Percentiles rank a stretch among this genome's conserved stretches.
These are phyloP conservation scores for Purshia tridentata DNA, from an alignment of 306 rosid species.

Conservation along the genomic window DNA sequence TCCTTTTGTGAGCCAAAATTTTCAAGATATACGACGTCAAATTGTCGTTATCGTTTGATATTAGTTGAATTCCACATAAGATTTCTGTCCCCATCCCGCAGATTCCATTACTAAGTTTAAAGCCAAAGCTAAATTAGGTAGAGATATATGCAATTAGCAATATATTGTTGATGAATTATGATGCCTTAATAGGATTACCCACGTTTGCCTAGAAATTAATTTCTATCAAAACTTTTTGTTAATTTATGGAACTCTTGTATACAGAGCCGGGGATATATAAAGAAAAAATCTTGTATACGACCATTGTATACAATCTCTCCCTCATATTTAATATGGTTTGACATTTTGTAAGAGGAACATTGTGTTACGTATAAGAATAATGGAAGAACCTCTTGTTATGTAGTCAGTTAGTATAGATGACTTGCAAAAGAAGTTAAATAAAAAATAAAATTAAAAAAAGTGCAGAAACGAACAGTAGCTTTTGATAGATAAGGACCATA, in stretches of 20 bases:
- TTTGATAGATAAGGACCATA: neutral
- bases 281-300: too few species aligned
- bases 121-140: neutral
- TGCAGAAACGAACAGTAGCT: too few species aligned
- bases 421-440: too few species aligned
- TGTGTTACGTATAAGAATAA: too few species aligned
- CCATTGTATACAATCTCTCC: too few species aligned
- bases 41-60: slow-evolving; percentile 18
- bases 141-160: neutral
- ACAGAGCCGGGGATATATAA: too few species aligned
- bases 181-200: too few species aligned
- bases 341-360: too few species aligned
- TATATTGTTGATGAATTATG: neutral
- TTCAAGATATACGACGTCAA: neutral
- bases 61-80: slow-evolving; percentile 8
- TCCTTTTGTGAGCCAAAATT: slow-evolving; percentile 1
- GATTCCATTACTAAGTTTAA: slow-evolving; percentile 10
- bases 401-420: too few species aligned
- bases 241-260: neutral
- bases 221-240: neutral
- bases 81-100: neutral
- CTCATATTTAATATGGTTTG: too few species aligned
- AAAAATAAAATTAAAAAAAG: too few species aligned
- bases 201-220: neutral
- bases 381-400: too few species aligned